Evolutionary conservation across 2,329 filamentous ascomycete genomes (phyloP).

Genomic region (Chrysoporthe austroafricana): DNA sequence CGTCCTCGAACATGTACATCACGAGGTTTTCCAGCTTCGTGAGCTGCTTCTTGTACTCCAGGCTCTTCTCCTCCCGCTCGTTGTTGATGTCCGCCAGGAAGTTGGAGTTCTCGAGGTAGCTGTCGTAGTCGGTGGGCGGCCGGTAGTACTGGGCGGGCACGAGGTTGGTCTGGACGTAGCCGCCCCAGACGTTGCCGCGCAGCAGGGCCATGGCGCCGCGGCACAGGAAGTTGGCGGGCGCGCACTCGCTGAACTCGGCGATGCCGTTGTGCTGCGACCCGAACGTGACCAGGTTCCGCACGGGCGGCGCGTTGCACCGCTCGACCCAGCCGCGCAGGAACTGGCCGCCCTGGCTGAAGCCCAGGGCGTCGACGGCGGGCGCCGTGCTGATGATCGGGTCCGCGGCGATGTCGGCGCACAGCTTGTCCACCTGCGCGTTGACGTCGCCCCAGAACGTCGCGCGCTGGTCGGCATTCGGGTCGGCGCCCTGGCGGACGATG

Average conservation of each 20-base stretch:
- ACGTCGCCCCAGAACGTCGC: constrained; percentile 93
- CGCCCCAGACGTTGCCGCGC: constrained; percentile 78
- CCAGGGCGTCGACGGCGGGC: constrained; percentile 84
- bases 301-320: constrained; percentile 76
- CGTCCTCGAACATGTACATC: constrained; percentile 88
- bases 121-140: constrained; percentile 66
- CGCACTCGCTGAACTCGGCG: constrained; percentile 77
- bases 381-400: constrained; percentile 82
- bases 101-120: constrained; percentile 80
- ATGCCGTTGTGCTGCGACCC: constrained; percentile 95
- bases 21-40: constrained; percentile 74
- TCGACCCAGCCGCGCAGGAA: constrained; percentile 92
- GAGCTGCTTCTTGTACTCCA: constrained; percentile 73
- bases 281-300: constrained; percentile 83
- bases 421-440: constrained; percentile 72
- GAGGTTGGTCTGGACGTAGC: constrained; percentile 75
- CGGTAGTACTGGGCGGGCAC: constrained; percentile 97
- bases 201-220: constrained; percentile 78
- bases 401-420: constrained; percentile 76
- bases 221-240: constrained; percentile 75
- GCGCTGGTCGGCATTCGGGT: constrained; percentile 70
- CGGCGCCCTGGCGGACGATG: constrained; percentile 71
- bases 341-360: constrained; percentile 94
- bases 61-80: constrained; percentile 76
- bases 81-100: constrained; percentile 98